A percentile compares a stretch with the other conserved stretches of the same genome.
phyloP scores from a whole-genome alignment of 495 filamentous ascomycete genomes.

The Trichoderma virens region DNA sequence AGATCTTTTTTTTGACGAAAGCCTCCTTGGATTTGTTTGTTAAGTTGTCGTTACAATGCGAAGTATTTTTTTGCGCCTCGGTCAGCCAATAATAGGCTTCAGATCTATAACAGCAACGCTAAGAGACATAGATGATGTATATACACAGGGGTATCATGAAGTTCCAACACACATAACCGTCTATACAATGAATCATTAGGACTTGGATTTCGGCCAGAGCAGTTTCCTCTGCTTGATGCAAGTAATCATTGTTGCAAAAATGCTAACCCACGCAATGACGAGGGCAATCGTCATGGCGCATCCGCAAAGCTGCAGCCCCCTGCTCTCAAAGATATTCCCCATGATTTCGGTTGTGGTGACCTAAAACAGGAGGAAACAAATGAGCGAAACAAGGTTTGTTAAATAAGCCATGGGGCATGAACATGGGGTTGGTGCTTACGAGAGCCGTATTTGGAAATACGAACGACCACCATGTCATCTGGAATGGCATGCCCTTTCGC shows the following conservation, averaged over 20 bases:
- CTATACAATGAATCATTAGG: not conserved
- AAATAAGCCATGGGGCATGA: too few species aligned
- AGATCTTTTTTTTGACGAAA: not conserved
- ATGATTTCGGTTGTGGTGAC: slow-evolving; percentile 61
- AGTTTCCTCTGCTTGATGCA: slow-evolving; percentile 54
- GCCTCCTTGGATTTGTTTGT: too few species aligned
- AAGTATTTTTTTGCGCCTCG: too few species aligned
- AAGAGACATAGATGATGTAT: too few species aligned
- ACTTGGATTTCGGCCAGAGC: slow-evolving; percentile 4
- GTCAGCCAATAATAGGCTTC: too few species aligned
- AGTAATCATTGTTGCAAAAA: slow-evolving; percentile 58
- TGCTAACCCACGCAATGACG: slow-evolving; percentile 56
- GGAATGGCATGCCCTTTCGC: slow-evolving; percentile 53
- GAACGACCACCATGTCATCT: slow-evolving; percentile 86
- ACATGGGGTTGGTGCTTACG: slow-evolving; percentile 15
- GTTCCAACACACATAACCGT: too few species aligned
- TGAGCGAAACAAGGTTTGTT: not conserved
- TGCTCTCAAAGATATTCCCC: slow-evolving; percentile 49
- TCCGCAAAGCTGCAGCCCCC: slow-evolving; percentile 53
- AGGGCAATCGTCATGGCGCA: slow-evolving; percentile 52
- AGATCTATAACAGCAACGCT: too few species aligned
- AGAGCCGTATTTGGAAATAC: slow-evolving; percentile 81
- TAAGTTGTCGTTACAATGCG: too few species aligned
- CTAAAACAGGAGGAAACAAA: not conserved
- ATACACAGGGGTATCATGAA: too few species aligned